Base-by-base conservation (phyloP, 805 yeast genomes). In the Teunomyces pallodes region DNA sequence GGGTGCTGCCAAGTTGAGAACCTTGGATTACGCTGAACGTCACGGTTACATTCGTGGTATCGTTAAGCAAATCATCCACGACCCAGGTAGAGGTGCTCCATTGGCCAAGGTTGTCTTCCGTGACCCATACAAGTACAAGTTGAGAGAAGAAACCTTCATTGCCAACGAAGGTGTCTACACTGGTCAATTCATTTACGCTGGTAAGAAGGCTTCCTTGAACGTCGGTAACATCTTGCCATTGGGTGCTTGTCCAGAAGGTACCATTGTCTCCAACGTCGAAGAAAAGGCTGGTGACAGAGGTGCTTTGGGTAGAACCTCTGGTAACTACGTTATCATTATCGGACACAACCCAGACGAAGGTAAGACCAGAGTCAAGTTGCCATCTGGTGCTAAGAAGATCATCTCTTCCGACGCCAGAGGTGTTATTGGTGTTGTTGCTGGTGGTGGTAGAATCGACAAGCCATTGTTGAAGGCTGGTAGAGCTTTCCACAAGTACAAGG, bases 1-100 rank as follows among this genome's bases (percentile, higher is more conserved):
- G 83, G 99, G 99, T 79, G 98, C 99, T 76, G 99, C 99, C 76
- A 92, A 92, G 89, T 86, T 92, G 78, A 90, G 99, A 87, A 87
- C 96, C 75, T 86, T 92, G 77, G 98, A 94, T 81, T 92, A 84
- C 71, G 96, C 98, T 78, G 99, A 94, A 84, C 92, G 96, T 77
- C 97, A 92, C 79, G 99, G 99, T 75, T 94, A 94, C 91, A 86
- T 92, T 72, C 95, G 98, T 81, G 99, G 99, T 82, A 84, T 94
- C 64, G 99, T 92, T 69, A 92, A 91, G 87, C 92, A 87, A 79
- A 94, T 92, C 79, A 82, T 94, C 79, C 99, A 92, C 83, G 99
- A 92, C 75, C 94, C 99, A 73, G 99, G 99, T 77, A 86, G 99
- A 80, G 99, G 99, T 84, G 99, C 99, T 78, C 99, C 99, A 75